Percentiles rank a stretch among this genome's conserved stretches.
Conservation (phyloP, 306 rosid species). For the Citrullus colocynthis region DNA sequence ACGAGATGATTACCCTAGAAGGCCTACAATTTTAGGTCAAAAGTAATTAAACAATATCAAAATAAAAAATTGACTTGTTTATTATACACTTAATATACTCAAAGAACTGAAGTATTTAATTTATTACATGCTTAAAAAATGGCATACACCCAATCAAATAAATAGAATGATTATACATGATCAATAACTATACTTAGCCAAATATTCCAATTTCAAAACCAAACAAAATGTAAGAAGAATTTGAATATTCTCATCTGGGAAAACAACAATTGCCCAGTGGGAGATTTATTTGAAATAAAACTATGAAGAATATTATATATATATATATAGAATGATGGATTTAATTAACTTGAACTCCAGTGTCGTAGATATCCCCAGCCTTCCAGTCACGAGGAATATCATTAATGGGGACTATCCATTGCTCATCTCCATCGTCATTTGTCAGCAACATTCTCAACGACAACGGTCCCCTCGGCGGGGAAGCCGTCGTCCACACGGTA, state of each 20-base stretch:
- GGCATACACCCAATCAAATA: background rate
- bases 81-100: too few relatives aligned
- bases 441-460: slow-evolving; percentile 67
- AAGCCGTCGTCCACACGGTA: slow-evolving; percentile 60
- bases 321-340: background rate
- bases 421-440: slow-evolving; percentile 55
- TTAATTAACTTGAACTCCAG: slow-evolving; percentile 68
- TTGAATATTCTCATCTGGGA: background rate
- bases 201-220: background rate
- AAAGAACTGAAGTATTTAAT: background rate
- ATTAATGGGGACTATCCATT: slow-evolving; percentile 70
- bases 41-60: too few relatives aligned
- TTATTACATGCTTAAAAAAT: background rate
- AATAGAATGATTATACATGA: slow-evolving; percentile 5
- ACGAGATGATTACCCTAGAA: too few relatives aligned
- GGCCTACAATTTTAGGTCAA: too few relatives aligned
- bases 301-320: background rate
- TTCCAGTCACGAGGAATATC: slow-evolving; percentile 73
- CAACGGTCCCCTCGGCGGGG: slow-evolving; percentile 77
- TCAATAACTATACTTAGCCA: background rate
- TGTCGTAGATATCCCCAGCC: slow-evolving; percentile 59
- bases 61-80: too few relatives aligned
- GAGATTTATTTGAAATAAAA: background rate
- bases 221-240: background rate
- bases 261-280: background rate